Percentiles rank a stretch among this genome's conserved stretches.
Conservation (phyloP, 139 green algal genomes). For the Tetradesmus lagerheimii region DNA sequence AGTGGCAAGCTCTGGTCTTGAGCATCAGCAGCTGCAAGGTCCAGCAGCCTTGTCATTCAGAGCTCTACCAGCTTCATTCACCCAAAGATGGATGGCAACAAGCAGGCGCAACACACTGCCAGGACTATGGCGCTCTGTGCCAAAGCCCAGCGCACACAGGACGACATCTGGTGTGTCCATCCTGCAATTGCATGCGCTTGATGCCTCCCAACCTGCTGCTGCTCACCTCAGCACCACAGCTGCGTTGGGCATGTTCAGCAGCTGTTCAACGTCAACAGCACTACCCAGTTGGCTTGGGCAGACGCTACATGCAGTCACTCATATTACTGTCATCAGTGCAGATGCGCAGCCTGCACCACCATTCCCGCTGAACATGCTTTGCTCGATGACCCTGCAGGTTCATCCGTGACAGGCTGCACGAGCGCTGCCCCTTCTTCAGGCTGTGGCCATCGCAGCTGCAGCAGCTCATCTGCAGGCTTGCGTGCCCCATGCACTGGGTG, state of each 20-base stretch:
- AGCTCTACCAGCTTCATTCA: no score
- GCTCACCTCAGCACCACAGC: no score
- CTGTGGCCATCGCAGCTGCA: slow-evolving; percentile 38
- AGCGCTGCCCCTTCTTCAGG: slow-evolving; percentile 36
- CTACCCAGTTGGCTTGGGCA: no score
- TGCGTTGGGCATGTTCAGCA: no score
- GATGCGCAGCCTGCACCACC: not conserved
- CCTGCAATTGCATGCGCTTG: no score
- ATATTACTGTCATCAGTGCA: not conserved
- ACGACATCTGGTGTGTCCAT: slow-evolving; percentile 26
- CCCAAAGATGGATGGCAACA: not conserved
- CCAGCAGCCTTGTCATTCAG: no score
- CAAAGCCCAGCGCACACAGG: not conserved
- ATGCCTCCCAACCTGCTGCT: no score
- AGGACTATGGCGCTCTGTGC: not conserved
- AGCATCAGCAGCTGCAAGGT: not conserved
- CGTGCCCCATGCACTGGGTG: slow-evolving; percentile 3
- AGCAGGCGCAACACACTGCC: not conserved
- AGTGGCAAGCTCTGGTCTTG: not conserved
- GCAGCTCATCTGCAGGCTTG: slow-evolving; percentile 23
- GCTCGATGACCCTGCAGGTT: not conserved
- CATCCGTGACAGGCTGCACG: slow-evolving; percentile 37
- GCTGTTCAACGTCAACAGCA: no score
- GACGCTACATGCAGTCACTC: no score
- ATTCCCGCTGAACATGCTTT: not conserved